A percentile compares a stretch with the other conserved stretches of the same genome.
These are phyloP conservation scores for Pseudozyma sp. DNA, from an alignment of 1,284 basidiomycete genomes.

Conservation along the genomic window DNA sequence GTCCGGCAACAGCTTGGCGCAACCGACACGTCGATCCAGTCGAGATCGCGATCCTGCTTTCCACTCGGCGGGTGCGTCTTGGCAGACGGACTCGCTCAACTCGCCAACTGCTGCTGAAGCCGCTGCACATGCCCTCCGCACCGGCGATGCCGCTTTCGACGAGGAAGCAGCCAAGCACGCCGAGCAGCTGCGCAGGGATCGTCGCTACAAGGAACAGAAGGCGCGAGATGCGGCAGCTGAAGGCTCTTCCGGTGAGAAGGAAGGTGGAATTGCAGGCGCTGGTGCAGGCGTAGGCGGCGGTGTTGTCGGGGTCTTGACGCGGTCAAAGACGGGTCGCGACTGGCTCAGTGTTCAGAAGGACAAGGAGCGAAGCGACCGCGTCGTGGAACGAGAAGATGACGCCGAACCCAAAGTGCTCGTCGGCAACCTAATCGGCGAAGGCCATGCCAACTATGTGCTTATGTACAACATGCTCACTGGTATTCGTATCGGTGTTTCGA, in stretches of 20 bases:
- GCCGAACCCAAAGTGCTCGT: constrained; percentile 75
- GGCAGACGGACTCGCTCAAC: constrained; percentile 32
- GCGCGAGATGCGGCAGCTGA: constrained; percentile 42
- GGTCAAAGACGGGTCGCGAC: constrained; percentile 43
- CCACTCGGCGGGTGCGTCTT: constrained; percentile 24
- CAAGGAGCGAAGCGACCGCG: constrained; percentile 31
- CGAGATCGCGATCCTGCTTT: constrained; percentile 38
- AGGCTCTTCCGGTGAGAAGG: constrained; percentile 23
- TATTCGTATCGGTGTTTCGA: constrained; percentile 92
- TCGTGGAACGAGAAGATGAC: constrained; percentile 42
- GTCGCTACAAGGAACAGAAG: constrained; percentile 60
- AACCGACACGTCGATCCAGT: constrained; percentile 33
- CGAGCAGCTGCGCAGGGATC: constrained; percentile 59
- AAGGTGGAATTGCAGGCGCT: constrained; percentile 5
- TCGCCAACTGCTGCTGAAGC: constrained; percentile 35
- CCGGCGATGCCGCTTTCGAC: constrained; percentile 64
- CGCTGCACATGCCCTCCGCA: constrained; percentile 48
- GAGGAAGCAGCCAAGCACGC: constrained; percentile 65
- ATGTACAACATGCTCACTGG: constrained; percentile 99
- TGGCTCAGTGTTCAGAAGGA: constrained; percentile 36
- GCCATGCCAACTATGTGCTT: constrained; percentile 96
- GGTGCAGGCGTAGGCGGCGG: constrained; percentile 21
- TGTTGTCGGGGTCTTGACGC: constrained; percentile 32
- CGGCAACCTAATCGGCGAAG: constrained; percentile 95
- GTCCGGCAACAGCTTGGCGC: constrained; percentile 35